Evolutionary conservation across 176 grass and related monocot genomes (phyloP), one percentile per base, ranked within the genome.

Genomic region (Bonia amplexicaulis): DNA sequence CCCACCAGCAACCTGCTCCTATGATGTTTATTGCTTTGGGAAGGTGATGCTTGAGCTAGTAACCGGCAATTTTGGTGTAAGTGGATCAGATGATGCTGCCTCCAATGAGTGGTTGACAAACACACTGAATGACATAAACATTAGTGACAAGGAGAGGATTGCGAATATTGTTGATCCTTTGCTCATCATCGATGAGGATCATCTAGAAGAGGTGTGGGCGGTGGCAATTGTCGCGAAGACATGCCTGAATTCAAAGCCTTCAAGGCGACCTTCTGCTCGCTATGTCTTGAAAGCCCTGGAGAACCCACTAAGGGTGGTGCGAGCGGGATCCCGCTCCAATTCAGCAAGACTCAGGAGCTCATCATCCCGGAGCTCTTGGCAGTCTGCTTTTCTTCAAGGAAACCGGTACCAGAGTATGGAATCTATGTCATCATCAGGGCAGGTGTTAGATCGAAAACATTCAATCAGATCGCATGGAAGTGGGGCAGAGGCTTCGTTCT

Each of bases 41-140:
- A 99, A 99, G 86, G 96, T 99, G 80, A 71, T 99, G 4, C 88
- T 99, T 5, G 96, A 95, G 84, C 79, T 99, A 83, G 73, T 99
- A 7, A 96, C 93, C 0, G 96, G 96, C 52, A 99, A 92, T 49
- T 61, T 91, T 23, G 88, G 96, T 22, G 66, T 89, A 74, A 96
- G 96, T 80, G 83, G 88, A 4, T 90, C 91, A 6, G 57, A 87
- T 3, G 76, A 85, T 48, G 77, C 85, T 2, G 61, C 80, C 57
- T 92, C 88, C 4, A 83, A 82, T 22, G 88, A 98, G 55, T 98
- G 87, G 89, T 54, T 98, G 20, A 42, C 86, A 13, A 84, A 44
- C 45, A 92, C 91, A 27, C 71, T 89, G 52, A 84, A 15, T 23
- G 78, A 82, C 77, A 98, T 98, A 22, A 89, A 44, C 48, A 41